phyloP scores from a whole-genome alignment of 2,329 filamentous ascomycete genomes.

The Plenodomus tracheiphilus region DNA sequence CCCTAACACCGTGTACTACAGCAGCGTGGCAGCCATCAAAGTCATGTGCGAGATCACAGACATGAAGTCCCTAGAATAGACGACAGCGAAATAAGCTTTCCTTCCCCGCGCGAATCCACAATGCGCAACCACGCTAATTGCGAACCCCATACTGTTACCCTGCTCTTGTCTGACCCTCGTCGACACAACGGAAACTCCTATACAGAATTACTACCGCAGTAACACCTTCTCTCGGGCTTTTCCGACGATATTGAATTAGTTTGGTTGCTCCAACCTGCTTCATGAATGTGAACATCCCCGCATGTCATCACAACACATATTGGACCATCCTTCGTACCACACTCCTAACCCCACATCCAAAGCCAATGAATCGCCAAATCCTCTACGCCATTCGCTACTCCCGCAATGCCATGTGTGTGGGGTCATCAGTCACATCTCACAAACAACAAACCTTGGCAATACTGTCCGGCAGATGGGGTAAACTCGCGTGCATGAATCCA shows the following conservation, averaged over 20 bases:
- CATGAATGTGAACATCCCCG: too few relatives aligned
- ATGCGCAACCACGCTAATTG: neutral
- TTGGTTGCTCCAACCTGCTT: too few relatives aligned
- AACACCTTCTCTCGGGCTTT: too few relatives aligned
- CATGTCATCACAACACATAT: conserved; percentile 1
- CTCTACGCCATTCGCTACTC: conserved; percentile 10
- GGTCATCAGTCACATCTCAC: conserved; percentile 22
- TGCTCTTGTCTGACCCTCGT: too few relatives aligned
- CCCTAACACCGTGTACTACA: too few relatives aligned
- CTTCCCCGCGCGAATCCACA: neutral
- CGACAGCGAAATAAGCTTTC: neutral
- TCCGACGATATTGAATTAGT: too few relatives aligned
- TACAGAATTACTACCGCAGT: too few relatives aligned
- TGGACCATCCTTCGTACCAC: too few relatives aligned
- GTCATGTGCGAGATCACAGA: too few relatives aligned
- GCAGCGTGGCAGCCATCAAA: too few relatives aligned
- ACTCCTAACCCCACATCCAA: conserved; percentile 38
- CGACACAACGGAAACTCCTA: conserved; percentile 1
- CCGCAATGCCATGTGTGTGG: conserved; percentile 25
- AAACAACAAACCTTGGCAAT: conserved; percentile 14
- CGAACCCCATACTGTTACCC: neutral
- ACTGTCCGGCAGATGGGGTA: conserved; percentile 36
- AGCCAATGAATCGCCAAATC: conserved; percentile 24
- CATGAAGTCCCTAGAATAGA: too few relatives aligned
- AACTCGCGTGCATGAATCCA: conserved; percentile 18